Conservation (phyloP, 345 rosid genomes). For the Brassica carinata region DNA sequence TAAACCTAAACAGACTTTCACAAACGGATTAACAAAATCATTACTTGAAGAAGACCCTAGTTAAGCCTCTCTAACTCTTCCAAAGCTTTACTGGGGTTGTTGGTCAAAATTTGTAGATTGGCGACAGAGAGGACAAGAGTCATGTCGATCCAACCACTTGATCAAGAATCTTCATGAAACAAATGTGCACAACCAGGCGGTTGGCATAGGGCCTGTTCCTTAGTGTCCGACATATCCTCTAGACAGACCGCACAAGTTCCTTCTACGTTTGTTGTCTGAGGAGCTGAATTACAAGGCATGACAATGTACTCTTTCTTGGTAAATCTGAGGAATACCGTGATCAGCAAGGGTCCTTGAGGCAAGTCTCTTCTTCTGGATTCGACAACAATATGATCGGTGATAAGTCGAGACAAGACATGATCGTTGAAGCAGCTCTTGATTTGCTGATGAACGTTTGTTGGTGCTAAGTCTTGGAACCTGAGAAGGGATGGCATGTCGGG, state of each 20-base stretch:
- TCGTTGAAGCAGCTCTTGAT: not conserved
- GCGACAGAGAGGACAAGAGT: constrained; percentile 12
- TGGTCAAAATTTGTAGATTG: not conserved
- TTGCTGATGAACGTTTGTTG: not conserved
- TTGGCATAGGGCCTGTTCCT: not conserved
- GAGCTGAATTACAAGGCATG: not conserved
- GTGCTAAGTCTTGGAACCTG: not conserved
- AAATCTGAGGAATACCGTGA: not conserved
- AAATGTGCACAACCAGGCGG: not conserved
- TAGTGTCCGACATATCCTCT: not conserved
- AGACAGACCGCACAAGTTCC: not conserved
- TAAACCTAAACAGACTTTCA: not conserved
- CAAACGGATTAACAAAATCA: not conserved
- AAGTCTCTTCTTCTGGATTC: not conserved
- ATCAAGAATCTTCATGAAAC: not conserved
- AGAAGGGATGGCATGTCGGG: not conserved
- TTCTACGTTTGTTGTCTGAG: not conserved
- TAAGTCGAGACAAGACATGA: not conserved
- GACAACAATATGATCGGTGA: not conserved
- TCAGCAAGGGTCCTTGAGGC: not conserved
- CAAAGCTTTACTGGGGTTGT: not conserved
- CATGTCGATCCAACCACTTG: not conserved
- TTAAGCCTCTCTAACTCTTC: not conserved
- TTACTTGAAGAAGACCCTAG: not conserved
- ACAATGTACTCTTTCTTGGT: not conserved